Base-by-base conservation (phyloP, 768 basidiomycete genomes). In the Clavulina sp. region DNA sequence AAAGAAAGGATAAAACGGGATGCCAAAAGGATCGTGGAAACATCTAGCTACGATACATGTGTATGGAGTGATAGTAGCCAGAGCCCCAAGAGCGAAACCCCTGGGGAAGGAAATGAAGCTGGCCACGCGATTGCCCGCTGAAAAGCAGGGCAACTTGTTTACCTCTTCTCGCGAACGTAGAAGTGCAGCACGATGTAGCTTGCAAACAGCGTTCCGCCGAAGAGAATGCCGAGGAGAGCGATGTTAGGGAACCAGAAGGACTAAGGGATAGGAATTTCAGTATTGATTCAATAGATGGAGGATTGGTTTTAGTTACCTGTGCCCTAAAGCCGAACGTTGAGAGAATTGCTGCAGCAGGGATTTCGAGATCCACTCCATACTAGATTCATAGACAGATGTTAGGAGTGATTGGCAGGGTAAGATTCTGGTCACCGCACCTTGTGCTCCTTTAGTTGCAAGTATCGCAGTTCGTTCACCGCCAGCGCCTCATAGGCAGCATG, bases 231-330 rank as follows among this genome's bases (percentile, higher is more conserved):
- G 4, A 97, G 72, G 0, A 91, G 66, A 0, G 80, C 73, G 31
- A 91, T 84, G 62, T 99, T 92, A 0, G 95, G 95, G 86, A 86
- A 97, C 95, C 95, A 99, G 72, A 92, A 97, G 0, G 93, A 89
- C 73, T 76, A 46, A 32, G 49, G 48, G 29, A n/a, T n/a, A 40
- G 5, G 31, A 29, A 4, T 9, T 48, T 61, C 46, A 60, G 44
- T 31, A 28, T 56, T 28, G 26, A 30, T n/a, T 24, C 44, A 18
- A 38, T 18, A 3, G 32, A 26, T 16, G 21, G 40, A 18, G 48
- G 23, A 5, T n/a, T n/a, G 41, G 5, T 29, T 18, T n/a, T 7
- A 29, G 65, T n/a, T 46, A 67, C 84, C 71, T 89, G 87, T 26
- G 92, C 81, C 54, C 80, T 75, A 49, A 99, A 77, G 4, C 95